Conservation (phyloP, 2,329 filamentous ascomycete genomes). For the Pseudogymnoascus sp. region DNA sequence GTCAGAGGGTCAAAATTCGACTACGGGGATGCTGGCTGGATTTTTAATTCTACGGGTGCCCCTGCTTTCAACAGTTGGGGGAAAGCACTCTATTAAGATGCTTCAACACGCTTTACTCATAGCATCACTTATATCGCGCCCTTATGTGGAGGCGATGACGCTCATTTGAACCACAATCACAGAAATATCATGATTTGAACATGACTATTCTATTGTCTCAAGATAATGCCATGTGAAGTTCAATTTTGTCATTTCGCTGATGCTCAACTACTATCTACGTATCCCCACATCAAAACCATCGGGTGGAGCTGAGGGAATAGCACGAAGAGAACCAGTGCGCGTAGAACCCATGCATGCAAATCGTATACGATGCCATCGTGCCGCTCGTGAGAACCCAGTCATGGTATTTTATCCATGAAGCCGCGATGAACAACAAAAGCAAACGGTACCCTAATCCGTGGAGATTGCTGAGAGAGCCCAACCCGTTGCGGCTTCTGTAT, state of each 20-base stretch:
- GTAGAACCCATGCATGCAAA: neutral
- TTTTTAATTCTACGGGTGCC: neutral
- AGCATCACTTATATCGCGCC: neutral
- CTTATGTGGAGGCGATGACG: neutral
- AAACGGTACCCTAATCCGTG: neutral
- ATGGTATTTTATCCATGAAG: neutral
- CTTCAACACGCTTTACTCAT: neutral
- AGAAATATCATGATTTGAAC: neutral
- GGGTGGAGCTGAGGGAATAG: neutral
- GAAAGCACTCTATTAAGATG: neutral
- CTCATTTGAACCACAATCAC: neutral
- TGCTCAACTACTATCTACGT: neutral
- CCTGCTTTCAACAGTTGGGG: neutral
- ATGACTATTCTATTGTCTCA: neutral
- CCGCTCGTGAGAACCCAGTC: neutral
- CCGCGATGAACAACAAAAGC: neutral
- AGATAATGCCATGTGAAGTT: neutral
- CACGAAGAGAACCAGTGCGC: neutral
- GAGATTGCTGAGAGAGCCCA: neutral
- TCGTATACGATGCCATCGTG: neutral
- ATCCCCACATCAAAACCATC: neutral
- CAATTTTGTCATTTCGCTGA: too few relatives aligned
- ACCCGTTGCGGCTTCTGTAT: neutral
- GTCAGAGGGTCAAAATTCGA: neutral
- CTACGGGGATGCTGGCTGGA: neutral